Conservation (phyloP, 805 yeast genomes). For the Brettanomyces sp. region DNA sequence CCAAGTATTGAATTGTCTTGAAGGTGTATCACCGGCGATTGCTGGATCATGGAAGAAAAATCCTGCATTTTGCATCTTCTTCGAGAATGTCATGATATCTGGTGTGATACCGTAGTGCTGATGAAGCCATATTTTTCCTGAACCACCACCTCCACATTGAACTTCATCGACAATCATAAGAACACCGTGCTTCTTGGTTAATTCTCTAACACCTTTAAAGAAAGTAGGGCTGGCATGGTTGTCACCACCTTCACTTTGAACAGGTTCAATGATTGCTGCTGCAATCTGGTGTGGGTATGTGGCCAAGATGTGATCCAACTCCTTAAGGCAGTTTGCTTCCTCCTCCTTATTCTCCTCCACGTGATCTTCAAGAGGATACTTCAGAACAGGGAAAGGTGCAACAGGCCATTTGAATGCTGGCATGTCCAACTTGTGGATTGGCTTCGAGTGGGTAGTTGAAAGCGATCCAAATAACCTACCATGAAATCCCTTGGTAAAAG, state of each 20-base stretch:
- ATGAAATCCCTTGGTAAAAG: constrained; percentile 48
- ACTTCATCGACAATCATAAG: constrained; percentile 64
- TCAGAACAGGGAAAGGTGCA: constrained; percentile 64
- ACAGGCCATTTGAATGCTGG: constrained; percentile 56
- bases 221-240: constrained; percentile 56
- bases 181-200: constrained; percentile 47
- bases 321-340: constrained; percentile 38
- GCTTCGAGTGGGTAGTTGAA: constrained; percentile 47
- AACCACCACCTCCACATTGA: constrained; percentile 68
- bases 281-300: constrained; percentile 37
- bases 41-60: constrained; percentile 53
- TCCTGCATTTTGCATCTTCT: constrained; percentile 68
- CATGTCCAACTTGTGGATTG: constrained; percentile 47
- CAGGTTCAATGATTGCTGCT: constrained; percentile 48
- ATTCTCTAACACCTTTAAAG: constrained; percentile 53
- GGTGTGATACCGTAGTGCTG: constrained; percentile 58
- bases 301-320: constrained; percentile 31
- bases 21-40: constrained; percentile 51
- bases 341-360: constrained; percentile 41
- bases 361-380: constrained; percentile 72
- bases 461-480: constrained; percentile 49
- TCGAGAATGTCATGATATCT: constrained; percentile 63
- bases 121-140: constrained; percentile 68
- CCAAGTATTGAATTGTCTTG: constrained; percentile 72
- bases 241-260: constrained; percentile 72